These are phyloP conservation scores for Beauveria sp. DNA, from an alignment of 2,329 filamentous ascomycete genomes.

Conservation along the genomic window DNA sequence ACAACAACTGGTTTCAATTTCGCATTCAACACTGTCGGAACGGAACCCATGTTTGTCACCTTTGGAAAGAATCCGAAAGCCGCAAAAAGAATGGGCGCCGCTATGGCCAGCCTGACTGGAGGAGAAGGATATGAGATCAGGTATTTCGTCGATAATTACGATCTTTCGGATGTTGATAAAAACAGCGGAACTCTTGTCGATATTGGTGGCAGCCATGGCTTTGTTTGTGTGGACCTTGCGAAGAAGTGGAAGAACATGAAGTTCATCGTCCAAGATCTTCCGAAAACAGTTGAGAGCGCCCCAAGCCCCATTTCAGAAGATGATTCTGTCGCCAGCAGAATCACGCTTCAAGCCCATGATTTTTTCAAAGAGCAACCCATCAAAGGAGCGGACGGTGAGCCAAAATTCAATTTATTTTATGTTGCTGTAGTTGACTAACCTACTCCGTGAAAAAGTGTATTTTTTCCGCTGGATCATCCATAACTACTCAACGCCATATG, in stretches of 20 bases:
- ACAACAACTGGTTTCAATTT: slow-evolving; percentile 44
- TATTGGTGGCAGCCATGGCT: slow-evolving; percentile 51
- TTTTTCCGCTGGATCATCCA: slow-evolving; percentile 54
- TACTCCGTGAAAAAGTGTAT: slow-evolving; percentile 35
- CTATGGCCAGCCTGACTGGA: slow-evolving; percentile 47
- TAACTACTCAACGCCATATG: slow-evolving; percentile 51
- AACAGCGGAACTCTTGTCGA: slow-evolving; percentile 46
- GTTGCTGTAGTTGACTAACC: background rate
- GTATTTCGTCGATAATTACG: slow-evolving; percentile 46
- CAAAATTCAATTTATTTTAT: background rate
- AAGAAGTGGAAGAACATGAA: slow-evolving; percentile 40
- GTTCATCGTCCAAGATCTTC: slow-evolving; percentile 50
- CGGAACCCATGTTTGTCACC: slow-evolving; percentile 47
- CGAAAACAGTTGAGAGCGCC: slow-evolving; percentile 39
- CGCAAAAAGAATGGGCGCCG: slow-evolving; percentile 44
- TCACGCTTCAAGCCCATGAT: slow-evolving; percentile 43
- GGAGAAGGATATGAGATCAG: slow-evolving; percentile 49
- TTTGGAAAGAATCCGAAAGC: slow-evolving; percentile 40
- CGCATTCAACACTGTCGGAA: slow-evolving; percentile 41
- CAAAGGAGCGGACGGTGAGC: slow-evolving; percentile 42
- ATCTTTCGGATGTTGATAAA: slow-evolving; percentile 41
- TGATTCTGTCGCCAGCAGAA: slow-evolving; percentile 28
- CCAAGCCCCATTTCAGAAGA: slow-evolving; percentile 35
- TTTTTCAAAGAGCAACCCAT: slow-evolving; percentile 51
- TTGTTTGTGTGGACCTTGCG: slow-evolving; percentile 48